These are phyloP conservation scores for Pichia rugopelliculosa DNA, from an alignment of 805 yeast genomes.

Conservation along the genomic window DNA sequence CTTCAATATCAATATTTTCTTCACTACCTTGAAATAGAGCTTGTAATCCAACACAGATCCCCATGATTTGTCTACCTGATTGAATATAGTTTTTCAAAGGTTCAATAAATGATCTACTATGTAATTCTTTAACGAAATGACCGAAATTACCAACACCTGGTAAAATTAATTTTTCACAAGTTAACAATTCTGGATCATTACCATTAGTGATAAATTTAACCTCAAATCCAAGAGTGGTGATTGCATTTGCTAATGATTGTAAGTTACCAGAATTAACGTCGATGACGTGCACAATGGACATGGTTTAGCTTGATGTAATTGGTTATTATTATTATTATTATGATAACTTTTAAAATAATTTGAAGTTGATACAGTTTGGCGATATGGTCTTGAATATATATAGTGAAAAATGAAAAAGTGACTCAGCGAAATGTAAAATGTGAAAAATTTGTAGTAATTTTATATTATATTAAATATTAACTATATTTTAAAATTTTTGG, in stretches of 20 bases:
- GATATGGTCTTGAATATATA: no score
- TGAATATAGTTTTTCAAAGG: slow-evolving; percentile 62
- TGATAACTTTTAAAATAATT: no score
- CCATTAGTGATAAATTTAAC: slow-evolving; percentile 55
- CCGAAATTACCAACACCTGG: slow-evolving; percentile 99
- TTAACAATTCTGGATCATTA: slow-evolving; percentile 39
- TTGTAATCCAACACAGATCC: slow-evolving; percentile 95
- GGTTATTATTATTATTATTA: no score
- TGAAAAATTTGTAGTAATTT: no score
- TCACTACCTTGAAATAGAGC: slow-evolving; percentile 68
- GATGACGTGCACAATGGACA: slow-evolving; percentile 53
- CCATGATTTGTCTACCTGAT: slow-evolving; percentile 87
- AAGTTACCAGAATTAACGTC: slow-evolving; percentile 94
- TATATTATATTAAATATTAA: no score
- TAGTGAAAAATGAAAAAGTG: no score
- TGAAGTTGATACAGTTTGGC: no score
- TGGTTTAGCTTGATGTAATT: slow-evolving; percentile 1
- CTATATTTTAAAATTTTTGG: no score
- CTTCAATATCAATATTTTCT: slow-evolving; percentile 44
- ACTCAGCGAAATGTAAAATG: background rate
- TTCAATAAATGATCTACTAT: slow-evolving; percentile 49
- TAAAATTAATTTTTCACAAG: slow-evolving; percentile 56
- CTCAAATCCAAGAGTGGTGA: slow-evolving; percentile 66
- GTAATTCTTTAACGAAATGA: slow-evolving; percentile 74
- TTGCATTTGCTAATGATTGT: slow-evolving; percentile 82